Evolutionary conservation across 2,329 filamentous ascomycete species (phyloP), one percentile per base, ranked within the genome.

Genomic region (Tetracladium maxilliforme): DNA sequence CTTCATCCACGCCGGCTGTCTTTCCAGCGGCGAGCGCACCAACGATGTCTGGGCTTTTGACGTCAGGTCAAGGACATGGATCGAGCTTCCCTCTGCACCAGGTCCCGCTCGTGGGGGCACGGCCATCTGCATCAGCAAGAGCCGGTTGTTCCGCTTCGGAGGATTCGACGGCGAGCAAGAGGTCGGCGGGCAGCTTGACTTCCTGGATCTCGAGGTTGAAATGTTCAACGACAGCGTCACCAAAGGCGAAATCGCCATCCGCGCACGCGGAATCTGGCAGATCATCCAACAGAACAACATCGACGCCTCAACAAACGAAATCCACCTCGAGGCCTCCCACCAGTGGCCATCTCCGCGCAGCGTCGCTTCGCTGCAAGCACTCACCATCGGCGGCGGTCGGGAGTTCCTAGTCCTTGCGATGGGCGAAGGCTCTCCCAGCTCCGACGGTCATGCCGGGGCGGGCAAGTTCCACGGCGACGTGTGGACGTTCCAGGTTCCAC

Each of bases 41-140:
- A 54, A 58, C 8, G 83, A 92, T 42, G 49, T 86, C 6, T 92
- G 83, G 83, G 68, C 70, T 0, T 92, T 92, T 43, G 70, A 77
- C 40, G 49, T 87, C 14, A 55, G 54, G 23, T 60, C 58, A 6
- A 55, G 60, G 26, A 56, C 60, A 3, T 92, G 83, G 83, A 69
- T 59, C 19, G 60, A 75, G 40, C 58, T 81, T 10, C 61, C 74
- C 0, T 47, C 66, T 6, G 81, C 79, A 0, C 79, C 79, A 0
- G 73, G 64, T 2, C 66, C 73, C 6, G 53, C 66, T 1, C 62
- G 81, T 23, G 71, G 72, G 13, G 81, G 79, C 2, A 55, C 77
- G 0, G 67, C 70, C 4, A 69, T 92, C 14, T 68, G 73, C 2
- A 62, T 74, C 26, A 61, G 61, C 22, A 61, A 64, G 27, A 68